Percentiles rank a stretch among this genome's conserved stretches.
Evolutionary conservation across 1,284 basidiomycete genomes (phyloP).

Genomic region (Thelephora terrestris): DNA sequence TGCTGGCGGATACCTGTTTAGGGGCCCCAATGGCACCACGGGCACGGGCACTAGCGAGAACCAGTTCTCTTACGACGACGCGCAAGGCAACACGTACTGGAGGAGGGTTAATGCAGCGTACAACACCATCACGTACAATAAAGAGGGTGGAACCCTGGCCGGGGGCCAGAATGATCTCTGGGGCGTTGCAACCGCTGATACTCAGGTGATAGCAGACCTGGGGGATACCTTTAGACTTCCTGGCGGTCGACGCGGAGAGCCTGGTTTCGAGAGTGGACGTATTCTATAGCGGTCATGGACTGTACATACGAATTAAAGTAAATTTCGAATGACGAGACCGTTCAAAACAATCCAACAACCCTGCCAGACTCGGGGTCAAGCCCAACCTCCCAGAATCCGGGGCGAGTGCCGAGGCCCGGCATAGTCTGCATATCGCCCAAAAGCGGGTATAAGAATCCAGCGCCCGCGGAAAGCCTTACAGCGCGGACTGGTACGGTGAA

Average conservation of each 20-base stretch:
- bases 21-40: constrained; percentile 33
- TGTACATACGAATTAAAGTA: neutral
- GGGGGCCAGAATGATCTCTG: neutral
- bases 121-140: constrained; percentile 52
- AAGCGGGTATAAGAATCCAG: constrained; percentile 93
- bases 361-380: constrained; percentile 65
- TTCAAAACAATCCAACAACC: constrained; percentile 68
- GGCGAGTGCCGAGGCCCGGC: constrained; percentile 92
- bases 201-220: neutral
- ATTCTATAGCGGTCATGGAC: neutral
- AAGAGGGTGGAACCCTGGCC: constrained; percentile 46
- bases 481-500: constrained; percentile 92
- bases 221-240: neutral
- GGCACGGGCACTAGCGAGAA: constrained; percentile 66
- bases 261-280: neutral
- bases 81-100: constrained; percentile 49
- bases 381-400: constrained; percentile 86
- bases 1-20: constrained; percentile 30
- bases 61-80: constrained; percentile 51
- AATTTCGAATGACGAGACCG: neutral
- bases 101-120: constrained; percentile 49
- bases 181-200: neutral
- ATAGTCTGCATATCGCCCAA: constrained; percentile 96
- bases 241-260: neutral
- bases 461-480: constrained; percentile 86